Conservation (phyloP, 2,329 filamentous ascomycete species). For the Aspergillus pseudoterreus region DNA sequence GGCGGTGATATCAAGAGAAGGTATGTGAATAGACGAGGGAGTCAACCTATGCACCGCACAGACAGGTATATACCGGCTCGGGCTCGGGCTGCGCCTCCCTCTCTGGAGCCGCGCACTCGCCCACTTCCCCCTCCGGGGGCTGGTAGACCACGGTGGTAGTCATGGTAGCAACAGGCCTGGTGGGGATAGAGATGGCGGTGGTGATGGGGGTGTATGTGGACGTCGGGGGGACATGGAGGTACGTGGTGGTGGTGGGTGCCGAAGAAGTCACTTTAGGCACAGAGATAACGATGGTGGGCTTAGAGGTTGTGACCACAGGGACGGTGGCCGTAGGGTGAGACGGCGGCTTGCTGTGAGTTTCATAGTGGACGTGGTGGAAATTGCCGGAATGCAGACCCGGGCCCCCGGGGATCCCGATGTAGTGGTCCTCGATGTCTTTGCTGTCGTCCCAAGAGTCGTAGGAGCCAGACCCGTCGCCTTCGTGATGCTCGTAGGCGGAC, state of each 20-base stretch:
- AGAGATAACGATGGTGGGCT: not conserved
- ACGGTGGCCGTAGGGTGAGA: not conserved
- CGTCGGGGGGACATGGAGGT: not conserved
- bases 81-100: constrained; percentile 2
- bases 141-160: not conserved
- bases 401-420: constrained; percentile 23
- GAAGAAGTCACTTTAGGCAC: too few relatives aligned
- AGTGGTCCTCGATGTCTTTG: not conserved
- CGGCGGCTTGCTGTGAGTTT: constrained; percentile 10
- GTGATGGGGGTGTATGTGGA: constrained; percentile 1
- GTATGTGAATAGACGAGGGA: not conserved
- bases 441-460: not conserved
- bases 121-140: not conserved
- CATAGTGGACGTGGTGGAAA: constrained; percentile 15
- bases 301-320: not conserved
- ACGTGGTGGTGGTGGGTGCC: not conserved
- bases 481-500: not conserved
- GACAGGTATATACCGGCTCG: not conserved
- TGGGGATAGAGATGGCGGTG: constrained; percentile 2
- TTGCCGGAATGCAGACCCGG: constrained; percentile 19
- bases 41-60: not conserved
- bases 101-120: constrained; percentile 3
- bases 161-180: not conserved
- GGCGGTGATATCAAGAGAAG: not conserved
- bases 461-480: not conserved